Evolutionary conservation across 345 rosid species (phyloP), one percentile per base, ranked within the genome.

Genomic region (Gossypium ekmanianum): DNA sequence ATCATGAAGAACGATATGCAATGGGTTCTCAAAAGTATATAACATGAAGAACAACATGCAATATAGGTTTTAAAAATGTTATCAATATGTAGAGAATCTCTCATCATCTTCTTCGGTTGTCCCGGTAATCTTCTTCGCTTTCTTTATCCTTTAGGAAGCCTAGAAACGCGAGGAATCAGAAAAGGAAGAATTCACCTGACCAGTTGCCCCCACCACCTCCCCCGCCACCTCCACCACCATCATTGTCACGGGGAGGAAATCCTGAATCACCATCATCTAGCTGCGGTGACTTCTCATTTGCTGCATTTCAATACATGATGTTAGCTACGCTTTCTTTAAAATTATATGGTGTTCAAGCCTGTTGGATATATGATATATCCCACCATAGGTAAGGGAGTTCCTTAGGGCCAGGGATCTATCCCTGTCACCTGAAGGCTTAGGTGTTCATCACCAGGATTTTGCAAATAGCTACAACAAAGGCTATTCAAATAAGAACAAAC

Each of bases 131-230:
- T 24, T 81, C 89, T 52, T 89, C 98, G 2, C 87, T 48, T 72
- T 94, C 98, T 71, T 86, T 88, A 71, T 94, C 98, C 80, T 93
- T 91, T 55, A 94, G 81, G 66, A 94, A 84, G 52, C 97, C 94
- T 74, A 92, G 82, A 63, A 94, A 91, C 8, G 91, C 94, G 2
- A 94, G 94, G 79, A 94, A 90, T 10, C 97, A 98, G 16, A 93
- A 92, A 68, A 94, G 85, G 86, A 90, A 90, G 82, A 92, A 94
- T 27, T 98, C 98, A 1, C 98, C 98, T 0, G 98, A 94, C 86
- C 84, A 91, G 83, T 88, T 89, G 44, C 95, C 98, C 16, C 98
- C 98, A 1, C 97, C 97, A 0, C 98, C 97, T 14, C 98, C 97
- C 0, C 97, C 97, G 0, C 97, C 98, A 0, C 97, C 98, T 0